Evolutionary conservation across 129 eudicot genomes (phyloP).

Genomic region (Pittosporum tobira): DNA sequence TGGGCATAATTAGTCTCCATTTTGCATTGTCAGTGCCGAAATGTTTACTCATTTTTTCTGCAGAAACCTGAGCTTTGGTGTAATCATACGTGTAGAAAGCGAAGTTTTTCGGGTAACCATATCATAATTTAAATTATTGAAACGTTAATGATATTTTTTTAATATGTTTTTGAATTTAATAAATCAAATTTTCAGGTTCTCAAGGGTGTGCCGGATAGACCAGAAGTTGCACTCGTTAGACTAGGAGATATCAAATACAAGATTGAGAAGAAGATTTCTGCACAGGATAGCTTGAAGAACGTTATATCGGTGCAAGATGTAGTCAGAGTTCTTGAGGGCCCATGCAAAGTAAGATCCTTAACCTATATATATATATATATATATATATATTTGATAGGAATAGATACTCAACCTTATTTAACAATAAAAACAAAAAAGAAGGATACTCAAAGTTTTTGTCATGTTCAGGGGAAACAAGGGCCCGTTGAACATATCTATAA

Average conservation of each 20-base stretch:
- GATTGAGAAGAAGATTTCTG: slow-evolving; percentile 60
- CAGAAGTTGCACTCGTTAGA: slow-evolving; percentile 82
- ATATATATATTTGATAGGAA: too few species aligned
- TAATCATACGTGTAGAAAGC: slow-evolving; percentile 90
- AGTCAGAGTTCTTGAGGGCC: slow-evolving; percentile 81
- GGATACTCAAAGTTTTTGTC: slow-evolving; percentile 1
- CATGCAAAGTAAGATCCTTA: slow-evolving; percentile 50
- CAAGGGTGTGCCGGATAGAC: slow-evolving; percentile 87
- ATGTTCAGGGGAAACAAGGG: slow-evolving; percentile 82
- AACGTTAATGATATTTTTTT: neutral
- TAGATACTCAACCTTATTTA: too few species aligned
- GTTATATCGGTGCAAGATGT: slow-evolving; percentile 79
- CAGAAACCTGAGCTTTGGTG: slow-evolving; percentile 85
- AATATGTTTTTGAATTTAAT: slow-evolving; percentile 9
- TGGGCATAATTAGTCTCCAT: neutral
- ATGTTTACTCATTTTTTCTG: slow-evolving; percentile 19
- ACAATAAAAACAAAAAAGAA: too few species aligned
- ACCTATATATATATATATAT: too few species aligned
- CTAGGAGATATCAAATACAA: slow-evolving; percentile 81
- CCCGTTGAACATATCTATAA: slow-evolving; percentile 80
- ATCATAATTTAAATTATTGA: slow-evolving; percentile 1
- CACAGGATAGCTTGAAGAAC: slow-evolving; percentile 67
- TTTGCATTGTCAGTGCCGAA: slow-evolving; percentile 6
- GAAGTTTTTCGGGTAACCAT: slow-evolving; percentile 83
- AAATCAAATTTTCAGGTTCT: slow-evolving; percentile 48